Evolutionary conservation across 2,329 filamentous ascomycete species (phyloP).

Genomic region (Phyllosticta citribraziliensis): DNA sequence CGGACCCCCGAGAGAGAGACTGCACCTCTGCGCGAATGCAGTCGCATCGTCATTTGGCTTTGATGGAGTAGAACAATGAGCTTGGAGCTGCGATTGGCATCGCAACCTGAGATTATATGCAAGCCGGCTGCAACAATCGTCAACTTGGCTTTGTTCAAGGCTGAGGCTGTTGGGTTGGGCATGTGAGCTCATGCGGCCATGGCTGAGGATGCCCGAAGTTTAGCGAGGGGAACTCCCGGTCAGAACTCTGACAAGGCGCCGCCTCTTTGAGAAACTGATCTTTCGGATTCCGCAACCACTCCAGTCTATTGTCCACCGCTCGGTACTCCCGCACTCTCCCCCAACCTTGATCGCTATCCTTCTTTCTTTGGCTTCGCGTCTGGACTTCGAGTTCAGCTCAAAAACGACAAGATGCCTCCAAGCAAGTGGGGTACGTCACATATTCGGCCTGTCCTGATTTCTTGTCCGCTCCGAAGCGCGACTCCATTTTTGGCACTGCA

Average conservation of each 20-base stretch:
- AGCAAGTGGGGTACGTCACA: constrained; percentile 33
- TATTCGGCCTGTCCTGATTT: constrained; percentile 14
- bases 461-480: not conserved
- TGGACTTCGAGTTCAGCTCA: not conserved
- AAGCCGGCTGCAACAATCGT: not conserved
- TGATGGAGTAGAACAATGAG: too few relatives aligned
- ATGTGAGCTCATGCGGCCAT: not conserved
- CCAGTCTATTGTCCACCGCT: not conserved
- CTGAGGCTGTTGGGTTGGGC: not conserved
- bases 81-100: too few relatives aligned
- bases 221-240: constrained; percentile 5
- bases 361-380: not conserved
- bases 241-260: constrained; percentile 3
- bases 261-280: constrained; percentile 1
- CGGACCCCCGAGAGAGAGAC: not conserved
- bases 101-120: not conserved
- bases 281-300: constrained; percentile 7
- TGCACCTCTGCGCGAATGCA: not conserved
- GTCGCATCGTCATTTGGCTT: too few relatives aligned
- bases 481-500: not conserved
- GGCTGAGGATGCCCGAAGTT: not conserved
- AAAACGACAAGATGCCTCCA: constrained; percentile 25
- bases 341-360: not conserved
- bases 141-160: not conserved
- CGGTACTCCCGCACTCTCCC: not conserved